These are phyloP conservation scores for Uronychia binucleata DNA, from an alignment of 73 alveolate genomes.

Conservation along the genomic window DNA sequence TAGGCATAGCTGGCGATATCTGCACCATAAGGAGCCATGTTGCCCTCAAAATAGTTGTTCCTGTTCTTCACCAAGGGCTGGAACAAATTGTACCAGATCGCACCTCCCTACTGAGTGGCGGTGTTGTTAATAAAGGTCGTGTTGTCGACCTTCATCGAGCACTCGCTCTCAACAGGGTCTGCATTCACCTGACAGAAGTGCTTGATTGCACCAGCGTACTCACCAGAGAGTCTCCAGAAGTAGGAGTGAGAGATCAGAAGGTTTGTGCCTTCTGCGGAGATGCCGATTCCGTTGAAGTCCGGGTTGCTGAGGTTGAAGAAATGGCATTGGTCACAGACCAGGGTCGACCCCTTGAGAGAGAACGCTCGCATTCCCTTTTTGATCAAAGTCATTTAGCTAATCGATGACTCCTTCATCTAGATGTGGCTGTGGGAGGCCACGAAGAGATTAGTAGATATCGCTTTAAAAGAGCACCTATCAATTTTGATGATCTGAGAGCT, in stretches of 20 bases:
- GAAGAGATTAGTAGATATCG: too few relatives aligned
- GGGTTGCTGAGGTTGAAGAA: background rate
- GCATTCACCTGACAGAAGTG: background rate
- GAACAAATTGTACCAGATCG: background rate
- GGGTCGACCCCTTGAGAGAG: background rate
- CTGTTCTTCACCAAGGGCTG: background rate
- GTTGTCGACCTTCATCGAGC: background rate
- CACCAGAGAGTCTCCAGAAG: background rate
- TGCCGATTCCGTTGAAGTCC: background rate
- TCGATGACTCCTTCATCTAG: too few relatives aligned
- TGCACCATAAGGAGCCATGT: constrained; percentile 3
- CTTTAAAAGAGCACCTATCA: too few relatives aligned
- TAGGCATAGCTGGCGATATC: constrained; percentile 14
- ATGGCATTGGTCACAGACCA: background rate
- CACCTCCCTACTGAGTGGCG: constrained; percentile 4
- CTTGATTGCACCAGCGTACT: background rate
- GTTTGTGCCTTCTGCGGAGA: background rate
- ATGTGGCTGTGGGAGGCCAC: too few relatives aligned
- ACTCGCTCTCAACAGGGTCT: background rate
- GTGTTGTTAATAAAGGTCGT: background rate
- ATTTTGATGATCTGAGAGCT: too few relatives aligned
- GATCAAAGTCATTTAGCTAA: too few relatives aligned
- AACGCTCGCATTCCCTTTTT: background rate
- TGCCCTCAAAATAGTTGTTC: background rate
- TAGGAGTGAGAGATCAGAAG: background rate